A percentile compares a stretch with the other conserved stretches of the same genome.
phyloP scores from a whole-genome alignment of 768 basidiomycete genomes.

The Boletellus ananiceps region DNA sequence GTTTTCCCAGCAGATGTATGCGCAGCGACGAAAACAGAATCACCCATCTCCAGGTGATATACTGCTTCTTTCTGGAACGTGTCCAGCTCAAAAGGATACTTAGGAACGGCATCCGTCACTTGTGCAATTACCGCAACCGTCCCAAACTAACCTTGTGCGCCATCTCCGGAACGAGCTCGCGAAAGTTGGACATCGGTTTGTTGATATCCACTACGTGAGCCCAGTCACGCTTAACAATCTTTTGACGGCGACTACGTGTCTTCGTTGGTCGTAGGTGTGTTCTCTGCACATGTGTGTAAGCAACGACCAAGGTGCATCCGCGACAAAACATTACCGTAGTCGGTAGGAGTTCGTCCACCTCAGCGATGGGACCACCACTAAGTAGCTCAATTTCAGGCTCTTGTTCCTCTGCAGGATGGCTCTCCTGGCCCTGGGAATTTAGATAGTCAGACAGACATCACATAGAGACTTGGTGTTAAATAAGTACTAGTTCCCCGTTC shows the following conservation, averaged over 20 bases:
- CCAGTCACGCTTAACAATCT: slow-evolving; percentile 86
- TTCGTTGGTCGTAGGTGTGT: slow-evolving; percentile 55
- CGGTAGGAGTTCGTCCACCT: slow-evolving; percentile 80
- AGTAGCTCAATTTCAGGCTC: slow-evolving; percentile 19
- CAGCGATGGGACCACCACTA: slow-evolving; percentile 32
- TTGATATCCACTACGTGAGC: slow-evolving; percentile 96
- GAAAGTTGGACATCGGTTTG: slow-evolving; percentile 82
- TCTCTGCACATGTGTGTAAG: slow-evolving; percentile 36
- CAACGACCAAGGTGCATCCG: neutral
- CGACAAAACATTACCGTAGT: slow-evolving; percentile 36
- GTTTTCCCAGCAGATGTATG: slow-evolving; percentile 99
- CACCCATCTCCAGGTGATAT: slow-evolving; percentile 94
- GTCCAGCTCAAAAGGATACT: slow-evolving; percentile 99
- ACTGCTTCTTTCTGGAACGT: slow-evolving; percentile 99
- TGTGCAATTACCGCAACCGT: neutral
- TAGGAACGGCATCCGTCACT: slow-evolving; percentile 5
- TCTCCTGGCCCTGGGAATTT: slow-evolving; percentile 18
- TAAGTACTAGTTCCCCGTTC: slow-evolving; percentile 15
- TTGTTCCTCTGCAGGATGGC: slow-evolving; percentile 16
- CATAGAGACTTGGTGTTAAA: slow-evolving; percentile 4
- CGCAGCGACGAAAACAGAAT: slow-evolving; percentile 98
- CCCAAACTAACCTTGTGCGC: slow-evolving; percentile 68
- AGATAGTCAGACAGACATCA: slow-evolving; percentile 22
- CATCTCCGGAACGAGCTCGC: slow-evolving; percentile 93
- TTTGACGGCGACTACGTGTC: slow-evolving; percentile 39